Conservation (phyloP, 108 stramenopile genomes). For the Poteriospumella lacustris region DNA sequence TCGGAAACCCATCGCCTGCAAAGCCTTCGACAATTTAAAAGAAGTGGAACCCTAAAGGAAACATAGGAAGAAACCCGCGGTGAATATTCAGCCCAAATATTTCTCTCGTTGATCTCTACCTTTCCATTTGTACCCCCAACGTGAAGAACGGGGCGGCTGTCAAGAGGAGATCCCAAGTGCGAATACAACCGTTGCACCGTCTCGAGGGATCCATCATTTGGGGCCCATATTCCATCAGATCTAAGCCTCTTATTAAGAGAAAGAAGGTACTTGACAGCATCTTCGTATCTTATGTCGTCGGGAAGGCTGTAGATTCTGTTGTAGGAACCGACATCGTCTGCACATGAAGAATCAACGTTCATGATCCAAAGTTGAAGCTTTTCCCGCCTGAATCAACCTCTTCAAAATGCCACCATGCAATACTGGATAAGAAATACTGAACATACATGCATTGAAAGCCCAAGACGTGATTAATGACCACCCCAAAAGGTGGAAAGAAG, state of each 20-base stretch:
- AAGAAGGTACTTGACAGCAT: neutral
- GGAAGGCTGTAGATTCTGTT: no score
- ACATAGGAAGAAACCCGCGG: neutral
- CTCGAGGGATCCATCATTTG: neutral
- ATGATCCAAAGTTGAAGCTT: no score
- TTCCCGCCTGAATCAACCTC: no score
- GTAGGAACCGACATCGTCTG: no score
- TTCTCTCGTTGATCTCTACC: neutral
- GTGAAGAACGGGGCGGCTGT: neutral
- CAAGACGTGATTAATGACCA: no score
- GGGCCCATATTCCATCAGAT: slow-evolving; percentile 14
- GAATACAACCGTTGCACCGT: neutral
- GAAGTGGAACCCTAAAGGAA: neutral
- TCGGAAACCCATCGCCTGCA: neutral
- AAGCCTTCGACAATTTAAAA: neutral
- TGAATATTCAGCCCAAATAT: neutral
- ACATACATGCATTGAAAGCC: no score
- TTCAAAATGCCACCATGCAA: no score
- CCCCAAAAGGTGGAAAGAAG: no score
- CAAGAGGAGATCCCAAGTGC: neutral
- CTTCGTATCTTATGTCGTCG: neutral
- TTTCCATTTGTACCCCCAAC: slow-evolving; percentile 30
- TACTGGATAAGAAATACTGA: no score
- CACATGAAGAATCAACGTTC: no score
- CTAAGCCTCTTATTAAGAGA: neutral